phyloP scores from a whole-genome alignment of 2,329 filamentous ascomycete species.

The Penicillium capsulatum region DNA sequence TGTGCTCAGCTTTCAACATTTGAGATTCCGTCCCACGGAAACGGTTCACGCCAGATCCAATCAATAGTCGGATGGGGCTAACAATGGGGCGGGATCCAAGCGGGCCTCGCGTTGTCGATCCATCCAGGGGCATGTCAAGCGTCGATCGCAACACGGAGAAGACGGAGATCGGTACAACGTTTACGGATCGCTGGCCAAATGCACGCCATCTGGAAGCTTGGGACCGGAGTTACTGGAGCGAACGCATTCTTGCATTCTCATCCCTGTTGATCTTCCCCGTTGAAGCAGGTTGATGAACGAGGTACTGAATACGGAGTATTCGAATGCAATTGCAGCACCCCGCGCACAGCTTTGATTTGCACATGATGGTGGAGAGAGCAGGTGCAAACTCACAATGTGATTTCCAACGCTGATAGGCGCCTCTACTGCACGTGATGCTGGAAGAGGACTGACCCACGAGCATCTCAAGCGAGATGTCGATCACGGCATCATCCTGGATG shows the following conservation, averaged over 20 bases:
- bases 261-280: too few species aligned
- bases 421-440: slow-evolving; percentile 18
- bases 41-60: slow-evolving; percentile 26
- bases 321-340: too few species aligned
- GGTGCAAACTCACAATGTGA: slow-evolving; percentile 6
- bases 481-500: neutral
- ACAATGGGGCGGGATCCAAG: slow-evolving; percentile 18
- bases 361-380: neutral
- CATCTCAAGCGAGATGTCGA: slow-evolving; percentile 2
- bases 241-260: too few species aligned
- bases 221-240: too few species aligned
- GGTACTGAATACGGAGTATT: too few species aligned
- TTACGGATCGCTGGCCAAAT: slow-evolving; percentile 7
- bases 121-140: slow-evolving; percentile 20
- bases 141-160: slow-evolving; percentile 18
- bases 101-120: slow-evolving; percentile 19
- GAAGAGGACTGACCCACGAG: slow-evolving; percentile 4
- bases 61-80: slow-evolving; percentile 22
- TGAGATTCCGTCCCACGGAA: slow-evolving; percentile 20
- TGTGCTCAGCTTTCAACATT: slow-evolving; percentile 17
- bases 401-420: slow-evolving; percentile 15
- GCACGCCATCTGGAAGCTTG: slow-evolving; percentile 11
- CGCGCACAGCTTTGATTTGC: too few species aligned
- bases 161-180: slow-evolving; percentile 12
- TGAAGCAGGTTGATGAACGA: too few species aligned